Evolutionary conservation across 2,329 filamentous ascomycete genomes (phyloP), one percentile per base, ranked within the genome.

Genomic region (Teratosphaeria epicoccoides): DNA sequence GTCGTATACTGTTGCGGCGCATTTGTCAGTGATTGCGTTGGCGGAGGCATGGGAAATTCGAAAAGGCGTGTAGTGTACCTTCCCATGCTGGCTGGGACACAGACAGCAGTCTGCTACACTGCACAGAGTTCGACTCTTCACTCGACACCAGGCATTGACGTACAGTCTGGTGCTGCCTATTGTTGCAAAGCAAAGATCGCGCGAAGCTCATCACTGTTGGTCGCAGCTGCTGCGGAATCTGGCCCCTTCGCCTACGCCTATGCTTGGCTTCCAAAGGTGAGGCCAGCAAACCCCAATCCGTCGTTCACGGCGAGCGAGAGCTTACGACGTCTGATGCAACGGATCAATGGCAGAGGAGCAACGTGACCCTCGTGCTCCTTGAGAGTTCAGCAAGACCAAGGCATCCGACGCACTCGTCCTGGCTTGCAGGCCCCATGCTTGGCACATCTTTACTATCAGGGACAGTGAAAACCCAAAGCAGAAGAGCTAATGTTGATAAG

Each of bases 271-370:
- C 33, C n/a, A 17, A 3, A 40, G 10, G 17, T 7, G n/a, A n/a
- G 33, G 14, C 33, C 14, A 20, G 7, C n/a, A 20, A 40, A 3
- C n/a, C 33, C 5, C 33, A n/a, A 40, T 40, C 5, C 9, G 33
- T 20, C 83, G 64, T 71, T 66, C 14, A 17, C 17, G 33, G 33
- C 20, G 33, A 7, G n/a, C n/a, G n/a, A 17, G 7, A 40, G 33
- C 33, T 40, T 40, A n/a, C 14, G 33, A 40, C 9, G 6, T 17
- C 20, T 17, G 33, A 14, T 17, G 33, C 6, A 29, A 11, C 14
- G 28, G 10, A 40, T 17, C 33, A 17, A 40, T 17, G n/a, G n/a
- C n/a, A 17, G 33, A 40, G n/a, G 10, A 5, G n/a, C 14, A 40
- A 40, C n/a, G 33, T 40, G 33, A 40, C n/a, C 1, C n/a, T 17